phyloP scores from a whole-genome alignment of 208 protist genomes.

The Crithidia sp. region DNA sequence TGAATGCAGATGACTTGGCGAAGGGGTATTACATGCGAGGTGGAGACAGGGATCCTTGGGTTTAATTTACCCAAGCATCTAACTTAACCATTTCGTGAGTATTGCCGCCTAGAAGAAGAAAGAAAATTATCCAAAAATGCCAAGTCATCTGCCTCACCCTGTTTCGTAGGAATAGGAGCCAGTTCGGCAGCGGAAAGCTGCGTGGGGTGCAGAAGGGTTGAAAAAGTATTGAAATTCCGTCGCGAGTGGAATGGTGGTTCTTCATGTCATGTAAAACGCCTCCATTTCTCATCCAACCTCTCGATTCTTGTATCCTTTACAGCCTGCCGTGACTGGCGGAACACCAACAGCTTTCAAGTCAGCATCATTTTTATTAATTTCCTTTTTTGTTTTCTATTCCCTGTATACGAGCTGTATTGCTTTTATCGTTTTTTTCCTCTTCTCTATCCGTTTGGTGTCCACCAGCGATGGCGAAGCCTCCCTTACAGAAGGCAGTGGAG shows the following conservation, averaged over 20 bases:
- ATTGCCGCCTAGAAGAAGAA: background rate
- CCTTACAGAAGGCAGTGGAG: too few species aligned
- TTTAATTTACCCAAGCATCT: background rate
- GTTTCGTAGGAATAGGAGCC: background rate
- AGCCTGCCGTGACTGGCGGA: too few species aligned
- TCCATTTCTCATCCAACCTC: background rate
- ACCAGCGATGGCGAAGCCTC: too few species aligned
- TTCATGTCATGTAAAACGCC: background rate
- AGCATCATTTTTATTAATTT: too few species aligned
- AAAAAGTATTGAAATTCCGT: background rate
- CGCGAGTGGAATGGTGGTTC: background rate
- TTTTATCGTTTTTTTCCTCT: too few species aligned
- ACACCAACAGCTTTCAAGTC: too few species aligned
- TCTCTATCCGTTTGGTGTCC: too few species aligned
- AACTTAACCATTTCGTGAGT: background rate
- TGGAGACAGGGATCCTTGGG: background rate
- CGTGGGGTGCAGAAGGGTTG: background rate
- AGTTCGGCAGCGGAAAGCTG: background rate
- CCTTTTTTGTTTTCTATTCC: too few species aligned
- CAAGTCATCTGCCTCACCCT: background rate
- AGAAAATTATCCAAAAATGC: background rate
- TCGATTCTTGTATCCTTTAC: background rate
- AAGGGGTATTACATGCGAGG: background rate
- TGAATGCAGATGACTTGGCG: background rate
- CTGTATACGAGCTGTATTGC: too few species aligned